A percentile compares a stretch with the other conserved stretches of the same genome.
Conservation (phyloP, 2,329 filamentous ascomycete genomes). For the Pseudogymnoascus sp. region DNA sequence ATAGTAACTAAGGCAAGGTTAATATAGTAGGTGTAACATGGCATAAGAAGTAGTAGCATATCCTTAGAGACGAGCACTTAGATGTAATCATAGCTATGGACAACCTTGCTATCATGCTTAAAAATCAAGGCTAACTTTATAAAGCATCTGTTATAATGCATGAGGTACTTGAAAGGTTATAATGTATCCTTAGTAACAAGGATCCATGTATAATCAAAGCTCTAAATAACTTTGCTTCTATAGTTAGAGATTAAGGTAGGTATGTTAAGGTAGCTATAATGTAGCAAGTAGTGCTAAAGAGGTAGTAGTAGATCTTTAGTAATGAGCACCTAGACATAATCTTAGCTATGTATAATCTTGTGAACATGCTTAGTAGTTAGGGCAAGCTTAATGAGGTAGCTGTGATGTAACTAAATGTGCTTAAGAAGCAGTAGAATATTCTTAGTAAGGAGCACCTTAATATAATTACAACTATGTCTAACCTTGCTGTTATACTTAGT, state of each 20-base stretch:
- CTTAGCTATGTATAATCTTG: neutral
- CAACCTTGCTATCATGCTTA: neutral
- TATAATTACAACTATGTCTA: neutral
- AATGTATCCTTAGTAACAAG: neutral
- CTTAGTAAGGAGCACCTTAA: neutral
- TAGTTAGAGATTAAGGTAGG: neutral
- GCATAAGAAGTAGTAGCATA: neutral
- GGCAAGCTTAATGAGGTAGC: neutral
- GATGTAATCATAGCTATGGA: neutral
- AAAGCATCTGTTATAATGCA: neutral
- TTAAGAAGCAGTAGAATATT: neutral
- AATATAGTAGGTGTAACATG: neutral
- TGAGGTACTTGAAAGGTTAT: neutral
- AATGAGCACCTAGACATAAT: neutral
- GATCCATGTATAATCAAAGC: neutral
- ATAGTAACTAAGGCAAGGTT: neutral
- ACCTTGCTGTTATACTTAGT: neutral
- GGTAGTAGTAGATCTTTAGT: neutral
- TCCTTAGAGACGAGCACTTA: neutral
- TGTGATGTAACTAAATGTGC: neutral
- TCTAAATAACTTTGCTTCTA: neutral
- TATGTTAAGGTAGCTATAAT: neutral
- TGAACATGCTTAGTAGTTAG: neutral
- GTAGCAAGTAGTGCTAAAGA: neutral
- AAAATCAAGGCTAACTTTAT: neutral